A percentile compares a stretch with the other conserved stretches of the same genome.
phyloP scores from a whole-genome alignment of 139 green algal genomes.

The Ulvella scutata region DNA sequence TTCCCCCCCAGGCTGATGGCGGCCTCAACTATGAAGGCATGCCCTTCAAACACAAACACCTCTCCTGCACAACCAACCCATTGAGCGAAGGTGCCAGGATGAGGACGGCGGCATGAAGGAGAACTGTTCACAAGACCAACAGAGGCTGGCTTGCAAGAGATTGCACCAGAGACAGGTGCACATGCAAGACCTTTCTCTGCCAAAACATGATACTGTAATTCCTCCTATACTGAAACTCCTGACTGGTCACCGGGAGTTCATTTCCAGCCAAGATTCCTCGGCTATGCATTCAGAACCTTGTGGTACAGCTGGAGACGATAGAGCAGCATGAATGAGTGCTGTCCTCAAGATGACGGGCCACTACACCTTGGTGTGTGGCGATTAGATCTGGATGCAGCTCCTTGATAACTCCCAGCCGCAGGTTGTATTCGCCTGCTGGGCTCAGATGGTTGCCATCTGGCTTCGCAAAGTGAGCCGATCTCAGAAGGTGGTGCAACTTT shows the following conservation, averaged over 20 bases:
- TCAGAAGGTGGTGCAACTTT: constrained; percentile 10
- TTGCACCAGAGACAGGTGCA: no score
- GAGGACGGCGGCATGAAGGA: not conserved
- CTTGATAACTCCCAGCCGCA: constrained; percentile 93
- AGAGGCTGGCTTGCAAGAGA: not conserved
- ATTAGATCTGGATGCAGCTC: constrained; percentile 86
- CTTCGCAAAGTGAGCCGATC: constrained; percentile 37
- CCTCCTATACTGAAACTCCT: no score
- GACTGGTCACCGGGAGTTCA: no score
- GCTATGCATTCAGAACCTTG: no score
- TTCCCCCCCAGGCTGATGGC: constrained; percentile 80
- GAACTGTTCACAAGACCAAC: not conserved
- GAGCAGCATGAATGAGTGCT: no score
- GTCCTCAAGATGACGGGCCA: no score
- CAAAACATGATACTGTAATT: no score
- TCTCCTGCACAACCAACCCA: constrained; percentile 28
- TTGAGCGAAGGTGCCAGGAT: no score
- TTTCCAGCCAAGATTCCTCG: no score
- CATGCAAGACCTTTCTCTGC: no score
- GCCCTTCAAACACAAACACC: constrained; percentile 74
- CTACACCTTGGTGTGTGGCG: constrained; percentile 66
- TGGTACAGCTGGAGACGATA: no score
- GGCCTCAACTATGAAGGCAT: constrained; percentile 91
- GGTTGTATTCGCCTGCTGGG: constrained; percentile 87
- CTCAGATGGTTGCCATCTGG: constrained; percentile 62